Evolutionary conservation across 169 alveolate genomes (phyloP), one percentile per base, ranked within the genome.

Genomic region (Plasmodium adleri): DNA sequence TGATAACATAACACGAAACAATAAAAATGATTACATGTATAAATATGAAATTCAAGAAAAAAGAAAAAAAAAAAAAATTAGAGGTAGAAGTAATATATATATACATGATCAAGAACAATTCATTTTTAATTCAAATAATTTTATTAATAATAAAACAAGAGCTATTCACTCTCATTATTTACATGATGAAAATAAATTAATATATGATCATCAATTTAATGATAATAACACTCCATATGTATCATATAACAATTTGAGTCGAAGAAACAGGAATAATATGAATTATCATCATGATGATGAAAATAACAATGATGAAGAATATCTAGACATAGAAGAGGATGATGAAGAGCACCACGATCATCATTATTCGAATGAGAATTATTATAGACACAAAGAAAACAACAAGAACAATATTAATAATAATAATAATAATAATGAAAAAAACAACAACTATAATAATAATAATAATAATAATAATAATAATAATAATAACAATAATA

Each of bases 401-500:
- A 67, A 76, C 5, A 56, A 70, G 3, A 22, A 43, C 12, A 9
- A 71, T 26, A 52, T 9, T 9, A 47, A 60, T 24, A 39, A 10
- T 50, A 10, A 63, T 10, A n/a, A 63, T 22, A 68, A 47, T 20
- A 49, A 52, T 50, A 59, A 22, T 20, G 17, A 43, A 49, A 2
- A 24, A 20, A 49, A 63, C 4, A 47, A 64, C 9, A 64, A 20
- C n/a, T 22, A 28, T 26, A 76, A 78, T 24, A 56, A 24, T 58
- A 58, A 75, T n/a, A 26, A 75, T 63, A 45, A 62, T 39, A 75
- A 62, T 15, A 24, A 60, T 39, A 64, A 64, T 56, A 76, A 63
- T 50, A 47, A 63, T 13, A 43, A 58, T n/a, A 26, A 20, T 6
- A 50, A 49, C n/a, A 64, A 64, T 49, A 45, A 24, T 45, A 62